Base-by-base conservation (phyloP, 257 asterid species). In the Ilex aquifolium region DNA sequence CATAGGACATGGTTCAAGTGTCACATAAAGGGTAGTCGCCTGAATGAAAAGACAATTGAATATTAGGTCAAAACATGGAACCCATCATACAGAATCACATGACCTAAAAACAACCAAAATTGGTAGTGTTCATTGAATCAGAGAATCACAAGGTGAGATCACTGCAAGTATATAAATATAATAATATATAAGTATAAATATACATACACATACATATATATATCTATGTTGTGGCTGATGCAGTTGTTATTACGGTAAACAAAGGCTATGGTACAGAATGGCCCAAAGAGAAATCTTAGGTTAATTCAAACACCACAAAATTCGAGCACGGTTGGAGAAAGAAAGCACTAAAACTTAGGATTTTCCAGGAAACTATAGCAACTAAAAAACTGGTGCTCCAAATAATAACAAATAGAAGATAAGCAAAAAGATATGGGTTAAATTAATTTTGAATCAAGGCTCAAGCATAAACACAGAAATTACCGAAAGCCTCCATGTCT, bases 1-100 rank as follows among this genome's bases (percentile, higher is more conserved):
- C 99, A 93, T 93, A 52, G 99, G 91, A 61, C 99, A 93, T 5
- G 99, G 99, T 78, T 93, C 99, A 56, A 93, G 97, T 52, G 99
- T 93, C 57, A 85, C 88, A 64, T 93, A 93, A 39, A 93, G 97
- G 51, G 90, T 82, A 31, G 97, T 82, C 30, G 73, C 95, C 96
- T 93, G 69, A 10, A 64, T 32, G 67, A 2, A 64, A 64, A 71
- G 68, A 64, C 7, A 42, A 56, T 69, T 53, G 15, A 61, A 42
- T 31, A 56, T 69, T 63, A 61, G 13, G 46, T 46, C 31, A 65
- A 65, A 60, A 44, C 50, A 54, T 63, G 56, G 29, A 40, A 48
- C 46, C 29, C 0, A 3, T 46, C 52, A 42, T 6, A 42, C 12
- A 42, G 12, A 6, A 42, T 42, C 48, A 42, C 7, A 36, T 8